Percentiles rank a stretch among this genome's conserved stretches.
phyloP scores from a whole-genome alignment of 441 rosid species.

The Hura crepitans region DNA sequence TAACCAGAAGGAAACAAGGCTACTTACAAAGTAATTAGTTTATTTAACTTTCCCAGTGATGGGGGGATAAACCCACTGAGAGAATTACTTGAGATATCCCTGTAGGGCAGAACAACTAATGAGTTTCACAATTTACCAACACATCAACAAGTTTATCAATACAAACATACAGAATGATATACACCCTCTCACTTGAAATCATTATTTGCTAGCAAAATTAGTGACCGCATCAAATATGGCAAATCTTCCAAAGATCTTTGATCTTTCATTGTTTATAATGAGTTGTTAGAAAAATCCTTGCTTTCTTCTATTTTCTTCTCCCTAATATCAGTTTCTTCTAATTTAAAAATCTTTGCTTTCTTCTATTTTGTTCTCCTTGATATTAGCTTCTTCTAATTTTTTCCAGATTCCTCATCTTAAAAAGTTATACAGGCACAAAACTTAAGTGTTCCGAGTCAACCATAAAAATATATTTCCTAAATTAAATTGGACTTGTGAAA shows the following conservation, averaged over 20 bases:
- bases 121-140: neutral
- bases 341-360: neutral
- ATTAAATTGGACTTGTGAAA: neutral
- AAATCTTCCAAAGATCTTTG: neutral
- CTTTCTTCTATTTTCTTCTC: neutral
- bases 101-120: slow-evolving; percentile 24
- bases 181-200: neutral
- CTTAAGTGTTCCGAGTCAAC: neutral
- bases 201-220: slow-evolving; percentile 10
- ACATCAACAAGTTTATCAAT: slow-evolving; percentile 3
- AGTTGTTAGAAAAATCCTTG: neutral
- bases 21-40: slow-evolving; percentile 66
- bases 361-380: neutral
- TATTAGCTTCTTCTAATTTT: no score
- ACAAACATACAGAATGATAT: neutral
- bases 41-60: slow-evolving; percentile 65
- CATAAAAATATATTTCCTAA: slow-evolving; percentile 1
- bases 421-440: neutral
- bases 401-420: neutral
- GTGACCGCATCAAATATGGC: neutral
- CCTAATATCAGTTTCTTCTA: no score
- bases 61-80: slow-evolving; percentile 72
- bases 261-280: neutral
- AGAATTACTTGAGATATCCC: slow-evolving; percentile 84
- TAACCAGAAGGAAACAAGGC: slow-evolving; percentile 26